phyloP scores from a whole-genome alignment of 2,329 filamentous ascomycete genomes.

The Clonostachys sp. region DNA sequence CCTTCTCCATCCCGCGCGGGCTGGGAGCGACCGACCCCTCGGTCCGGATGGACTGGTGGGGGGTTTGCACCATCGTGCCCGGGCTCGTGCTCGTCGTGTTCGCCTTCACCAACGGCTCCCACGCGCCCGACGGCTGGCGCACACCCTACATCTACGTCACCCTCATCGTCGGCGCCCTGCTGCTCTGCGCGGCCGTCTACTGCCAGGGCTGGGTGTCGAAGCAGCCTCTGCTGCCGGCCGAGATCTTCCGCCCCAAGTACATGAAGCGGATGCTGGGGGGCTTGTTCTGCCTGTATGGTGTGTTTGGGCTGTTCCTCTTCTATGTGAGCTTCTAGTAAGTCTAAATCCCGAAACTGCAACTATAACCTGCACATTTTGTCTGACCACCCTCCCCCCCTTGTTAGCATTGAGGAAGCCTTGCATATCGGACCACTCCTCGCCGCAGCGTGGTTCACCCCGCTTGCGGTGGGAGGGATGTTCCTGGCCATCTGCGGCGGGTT shows the following conservation, averaged over 20 bases:
- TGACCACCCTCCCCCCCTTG: neutral
- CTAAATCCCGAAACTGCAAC: neutral
- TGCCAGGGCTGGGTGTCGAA: constrained; percentile 67
- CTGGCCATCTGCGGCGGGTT: constrained; percentile 59
- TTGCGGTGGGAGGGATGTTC: constrained; percentile 62
- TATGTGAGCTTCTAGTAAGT: constrained; percentile 66
- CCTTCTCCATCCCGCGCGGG: constrained; percentile 30
- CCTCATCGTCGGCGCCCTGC: constrained; percentile 56
- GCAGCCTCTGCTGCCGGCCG: constrained; percentile 64
- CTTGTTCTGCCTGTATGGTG: constrained; percentile 64
- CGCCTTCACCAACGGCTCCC: constrained; percentile 68
- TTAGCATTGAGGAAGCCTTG: constrained; percentile 39
- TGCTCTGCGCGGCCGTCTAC: constrained; percentile 59
- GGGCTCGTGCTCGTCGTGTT: constrained; percentile 69
- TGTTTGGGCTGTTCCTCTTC: constrained; percentile 63
- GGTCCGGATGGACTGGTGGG: constrained; percentile 64
- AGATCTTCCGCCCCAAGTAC: constrained; percentile 64
- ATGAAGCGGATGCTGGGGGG: constrained; percentile 60
- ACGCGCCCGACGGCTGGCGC: constrained; percentile 65
- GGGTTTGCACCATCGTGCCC: constrained; percentile 53
- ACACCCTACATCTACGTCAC: constrained; percentile 68
- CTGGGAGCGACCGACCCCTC: constrained; percentile 13
- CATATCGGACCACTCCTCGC: constrained; percentile 55
- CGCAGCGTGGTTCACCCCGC: constrained; percentile 65
- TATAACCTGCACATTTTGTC: neutral